These are phyloP conservation scores for Colletotrichum karsti DNA, from an alignment of 2,329 filamentous ascomycete species.

Conservation along the genomic window DNA sequence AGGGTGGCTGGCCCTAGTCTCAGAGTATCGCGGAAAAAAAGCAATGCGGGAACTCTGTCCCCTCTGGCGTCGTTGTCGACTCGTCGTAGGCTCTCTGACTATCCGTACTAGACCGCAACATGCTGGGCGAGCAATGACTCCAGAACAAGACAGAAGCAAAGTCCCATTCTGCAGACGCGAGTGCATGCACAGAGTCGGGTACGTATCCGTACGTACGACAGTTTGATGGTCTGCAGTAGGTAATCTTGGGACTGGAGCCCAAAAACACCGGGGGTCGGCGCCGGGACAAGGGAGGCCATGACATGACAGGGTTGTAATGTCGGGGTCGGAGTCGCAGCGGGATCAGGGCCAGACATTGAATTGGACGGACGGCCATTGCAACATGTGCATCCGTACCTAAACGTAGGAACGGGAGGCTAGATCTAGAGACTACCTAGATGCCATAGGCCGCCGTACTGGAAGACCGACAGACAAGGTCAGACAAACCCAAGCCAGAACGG, in stretches of 20 bases:
- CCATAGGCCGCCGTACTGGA: background rate
- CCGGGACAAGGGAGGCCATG: constrained; percentile 3
- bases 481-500: background rate
- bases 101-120: background rate
- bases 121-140: background rate
- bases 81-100: background rate
- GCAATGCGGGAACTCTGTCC: constrained; percentile 3
- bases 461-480: background rate
- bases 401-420: background rate
- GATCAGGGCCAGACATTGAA: background rate
- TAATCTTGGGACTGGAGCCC: constrained; percentile 16
- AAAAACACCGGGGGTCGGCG: background rate
- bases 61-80: background rate
- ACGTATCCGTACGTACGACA: background rate
- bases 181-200: background rate
- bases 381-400: no score
- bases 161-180: constrained; percentile 6
- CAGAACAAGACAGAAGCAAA: background rate
- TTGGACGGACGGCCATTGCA: background rate
- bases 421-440: background rate
- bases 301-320: background rate
- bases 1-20: constrained; percentile 28
- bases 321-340: background rate
- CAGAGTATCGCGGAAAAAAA: constrained; percentile 25
- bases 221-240: constrained; percentile 1